phyloP scores from a whole-genome alignment of 768 basidiomycete species.

The Boletus sp. region DNA sequence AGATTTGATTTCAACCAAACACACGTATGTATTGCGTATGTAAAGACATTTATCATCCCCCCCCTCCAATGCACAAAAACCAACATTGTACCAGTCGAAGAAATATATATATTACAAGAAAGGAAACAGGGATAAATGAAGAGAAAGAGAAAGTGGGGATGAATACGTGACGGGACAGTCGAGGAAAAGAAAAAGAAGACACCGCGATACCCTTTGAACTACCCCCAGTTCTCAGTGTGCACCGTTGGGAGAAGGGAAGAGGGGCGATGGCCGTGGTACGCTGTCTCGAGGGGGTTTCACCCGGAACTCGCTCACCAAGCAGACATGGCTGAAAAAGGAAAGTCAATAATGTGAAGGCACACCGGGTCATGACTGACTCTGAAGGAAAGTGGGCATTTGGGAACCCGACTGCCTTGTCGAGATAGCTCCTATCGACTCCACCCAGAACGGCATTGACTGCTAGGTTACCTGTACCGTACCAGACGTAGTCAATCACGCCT shows the following conservation, averaged over 20 bases:
- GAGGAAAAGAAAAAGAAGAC: not conserved
- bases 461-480: slow-evolving; percentile 76
- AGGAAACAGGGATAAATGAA: slow-evolving; percentile 24
- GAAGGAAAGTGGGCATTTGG: slow-evolving; percentile 96
- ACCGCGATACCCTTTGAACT: slow-evolving; percentile 5
- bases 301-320: slow-evolving; percentile 70
- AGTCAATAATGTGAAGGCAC: not conserved
- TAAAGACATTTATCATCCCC: slow-evolving; percentile 13
- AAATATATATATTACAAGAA: slow-evolving; percentile 27
- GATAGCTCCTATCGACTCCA: slow-evolving; percentile 79
- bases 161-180: not conserved
- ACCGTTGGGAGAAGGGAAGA: slow-evolving; percentile 39
- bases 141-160: slow-evolving; percentile 7
- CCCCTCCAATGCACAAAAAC: slow-evolving; percentile 21
- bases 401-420: slow-evolving; percentile 92
- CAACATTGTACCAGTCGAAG: slow-evolving; percentile 28
- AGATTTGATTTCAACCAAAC: slow-evolving; percentile 14
- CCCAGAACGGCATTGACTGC: slow-evolving; percentile 81
- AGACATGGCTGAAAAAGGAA: slow-evolving; percentile 56
- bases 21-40: slow-evolving; percentile 20
- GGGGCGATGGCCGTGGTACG: slow-evolving; percentile 34
- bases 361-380: slow-evolving; percentile 63
- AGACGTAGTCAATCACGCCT: slow-evolving; percentile 90
- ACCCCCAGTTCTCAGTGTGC: slow-evolving; percentile 21
- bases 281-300: slow-evolving; percentile 66